Evolutionary conservation across 495 filamentous ascomycete genomes (phyloP).

Genomic region (Aspergillus hancockii): DNA sequence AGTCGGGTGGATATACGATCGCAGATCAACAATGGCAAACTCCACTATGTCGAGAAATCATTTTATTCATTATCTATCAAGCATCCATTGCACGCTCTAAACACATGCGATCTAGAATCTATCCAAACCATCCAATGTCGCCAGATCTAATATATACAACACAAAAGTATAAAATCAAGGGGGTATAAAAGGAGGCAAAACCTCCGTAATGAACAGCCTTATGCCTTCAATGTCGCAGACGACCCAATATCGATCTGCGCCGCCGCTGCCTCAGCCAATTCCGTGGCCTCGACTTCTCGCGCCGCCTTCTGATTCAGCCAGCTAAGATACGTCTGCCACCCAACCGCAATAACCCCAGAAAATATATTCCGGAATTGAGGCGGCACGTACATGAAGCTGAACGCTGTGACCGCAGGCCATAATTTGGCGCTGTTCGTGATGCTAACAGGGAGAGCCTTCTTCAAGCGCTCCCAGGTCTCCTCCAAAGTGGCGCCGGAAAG

Average conservation of each 20-base stretch:
- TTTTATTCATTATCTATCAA: background rate
- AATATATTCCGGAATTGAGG: slow-evolving; percentile 79
- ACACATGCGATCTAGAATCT: slow-evolving; percentile 18
- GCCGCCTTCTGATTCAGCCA: slow-evolving; percentile 78
- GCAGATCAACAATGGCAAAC: too few relatives aligned
- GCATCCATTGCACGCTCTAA: background rate
- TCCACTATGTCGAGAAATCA: background rate
- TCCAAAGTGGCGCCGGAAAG: slow-evolving; percentile 56
- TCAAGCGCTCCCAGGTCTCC: slow-evolving; percentile 69
- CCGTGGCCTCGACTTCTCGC: slow-evolving; percentile 45
- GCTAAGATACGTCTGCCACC: slow-evolving; percentile 90
- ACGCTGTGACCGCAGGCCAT: slow-evolving; percentile 86
- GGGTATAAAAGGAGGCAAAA: background rate
- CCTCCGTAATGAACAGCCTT: background rate
- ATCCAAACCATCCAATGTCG: slow-evolving; percentile 7
- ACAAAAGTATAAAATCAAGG: slow-evolving; percentile 3
- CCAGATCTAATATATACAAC: slow-evolving; percentile 13
- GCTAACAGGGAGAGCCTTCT: slow-evolving; percentile 73
- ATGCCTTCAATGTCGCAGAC: slow-evolving; percentile 30
- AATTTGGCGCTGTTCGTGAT: slow-evolving; percentile 80
- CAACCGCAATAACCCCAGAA: slow-evolving; percentile 73
- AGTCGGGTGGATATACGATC: background rate
- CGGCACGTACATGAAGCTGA: slow-evolving; percentile 82
- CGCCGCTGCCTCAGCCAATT: slow-evolving; percentile 26
- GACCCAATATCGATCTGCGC: slow-evolving; percentile 12